Base-by-base conservation (phyloP, 352 stramenopile species). In the Globisporangium takayamanum region DNA sequence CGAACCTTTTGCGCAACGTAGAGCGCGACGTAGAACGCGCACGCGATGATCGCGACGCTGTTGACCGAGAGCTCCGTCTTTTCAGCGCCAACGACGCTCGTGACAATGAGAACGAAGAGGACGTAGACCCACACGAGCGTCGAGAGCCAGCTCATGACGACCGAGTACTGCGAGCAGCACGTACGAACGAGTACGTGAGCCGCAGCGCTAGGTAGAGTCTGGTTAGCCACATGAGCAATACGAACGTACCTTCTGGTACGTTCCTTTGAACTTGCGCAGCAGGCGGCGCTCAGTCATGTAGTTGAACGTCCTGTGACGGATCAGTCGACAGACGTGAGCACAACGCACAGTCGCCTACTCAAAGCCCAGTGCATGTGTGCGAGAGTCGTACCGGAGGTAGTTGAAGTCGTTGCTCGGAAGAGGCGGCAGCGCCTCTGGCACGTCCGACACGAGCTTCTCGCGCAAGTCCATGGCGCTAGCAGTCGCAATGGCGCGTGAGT, bases 21-120 rank as follows among this genome's bases (percentile, higher is more conserved):
- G 41, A 68, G 60, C 11, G 50, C 56, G 25, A 67, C 12, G 54
- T 67, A 68, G 33, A 69, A 54, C n/a, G 45, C 50, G 15, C 54
- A 62, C 18, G 47, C 50, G 45, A 68, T 66, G 50, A 69, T 44
- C 5, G 53, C 56, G 39, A 65, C 53, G 47, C 50, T 49, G n/a
- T 66, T 66, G 39, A 69, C 63, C 10, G 57, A 54, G 26, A 67
- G 50, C 11, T 67, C 54, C 1, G 55, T 62, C 25, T 67, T 67
- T 14, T 67, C 47, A 6, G 54, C 48, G 25, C 60, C 60, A 2
- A 58, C 60, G 22, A 53, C 60, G 50, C 60, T 66, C 42, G 50
- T 63, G 41, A 66, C 58, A 37, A 69, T 60, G 33, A 66, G 54
- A 22, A 62, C 63, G 46, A 69, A 69, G 63, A 69, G 51, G 30